Base-by-base conservation (phyloP, 1,284 basidiomycete species). In the Microstroma glucosiphilum region DNA sequence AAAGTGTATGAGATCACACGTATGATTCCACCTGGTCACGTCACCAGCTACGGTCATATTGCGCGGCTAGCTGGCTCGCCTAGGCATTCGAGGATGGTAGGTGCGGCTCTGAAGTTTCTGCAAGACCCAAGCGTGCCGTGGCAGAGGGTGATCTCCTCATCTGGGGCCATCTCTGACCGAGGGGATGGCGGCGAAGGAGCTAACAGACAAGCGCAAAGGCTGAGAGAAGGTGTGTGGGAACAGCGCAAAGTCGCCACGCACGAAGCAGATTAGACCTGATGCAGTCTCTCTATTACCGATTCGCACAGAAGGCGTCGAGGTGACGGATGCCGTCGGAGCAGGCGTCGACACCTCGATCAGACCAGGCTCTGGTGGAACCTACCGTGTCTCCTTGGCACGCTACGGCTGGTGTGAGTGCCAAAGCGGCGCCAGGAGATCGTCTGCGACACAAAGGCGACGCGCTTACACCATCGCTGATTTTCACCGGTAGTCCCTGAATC, bases 1-100 rank as follows among this genome's bases (percentile, higher is more conserved):
- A 66, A 66, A 48, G 73, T 75, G 2, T 77, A 77, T 62, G 73
- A 75, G 51, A 66, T 74, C 40, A 64, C 65, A 11, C 66, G 72
- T 12, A 60, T 67, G 23, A 76, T 77, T 37, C 75, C 75, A 0
- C 21, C 48, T 23, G 75, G 75, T 3, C 65, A 60, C 19, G 76
- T 78, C 2, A 76, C 76, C n/a, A 70, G 71, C 15, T 78, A 78
- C 61, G 76, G 70, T 21, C 73, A 76, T 59, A 75, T 78, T 41
- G 76, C 76, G 0, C 63, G 68, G 43, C 67, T 78, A 9, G 60
- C 69, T 6, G 76, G 76, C 15, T 60, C 43, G 1, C 43, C 40
- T 23, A 6, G 55, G 65, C 69, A 78, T 58, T 70, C 73, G 1
- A 67, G 76, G 11, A 66, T 77, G 49, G 76, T 78, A 11, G 76